Evolutionary conservation across 371 early-diverging fungal species (phyloP).

Genomic region (Mortierella sp.): DNA sequence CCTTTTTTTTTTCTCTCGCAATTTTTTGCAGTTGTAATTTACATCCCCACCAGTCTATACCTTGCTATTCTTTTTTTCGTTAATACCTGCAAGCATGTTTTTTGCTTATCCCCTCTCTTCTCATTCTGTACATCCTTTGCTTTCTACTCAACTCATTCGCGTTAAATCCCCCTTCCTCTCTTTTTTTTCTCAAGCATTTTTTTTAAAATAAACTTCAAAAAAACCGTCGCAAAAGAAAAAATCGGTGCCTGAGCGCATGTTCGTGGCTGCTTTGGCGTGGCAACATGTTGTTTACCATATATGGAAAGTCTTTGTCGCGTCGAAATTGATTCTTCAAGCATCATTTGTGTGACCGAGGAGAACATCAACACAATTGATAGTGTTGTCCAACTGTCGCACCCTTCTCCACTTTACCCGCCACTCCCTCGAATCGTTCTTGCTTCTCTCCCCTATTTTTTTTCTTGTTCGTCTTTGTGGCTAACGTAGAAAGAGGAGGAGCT

Average conservation of each 20-base stretch:
- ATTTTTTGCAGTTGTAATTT: not conserved
- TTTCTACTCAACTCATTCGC: too few species aligned
- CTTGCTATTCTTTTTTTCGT: not conserved
- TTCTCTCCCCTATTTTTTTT: not conserved
- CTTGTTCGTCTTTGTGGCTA: not conserved
- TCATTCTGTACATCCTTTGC: not conserved
- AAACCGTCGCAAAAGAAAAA: not conserved
- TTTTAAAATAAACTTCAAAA: not conserved
- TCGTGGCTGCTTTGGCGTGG: too few species aligned
- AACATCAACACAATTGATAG: too few species aligned
- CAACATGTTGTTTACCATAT: constrained; percentile 4
- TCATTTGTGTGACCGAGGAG: too few species aligned
- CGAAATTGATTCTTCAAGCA: not conserved
- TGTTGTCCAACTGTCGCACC: not conserved
- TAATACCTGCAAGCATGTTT: not conserved
- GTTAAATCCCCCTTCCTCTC: not conserved
- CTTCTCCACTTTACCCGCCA: not conserved
- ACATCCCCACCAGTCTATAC: not conserved
- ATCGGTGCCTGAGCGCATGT: not conserved
- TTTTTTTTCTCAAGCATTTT: constrained; percentile 2
- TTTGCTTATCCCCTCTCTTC: not conserved
- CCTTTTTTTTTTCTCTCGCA: not conserved
- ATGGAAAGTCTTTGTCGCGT: constrained; percentile 44
- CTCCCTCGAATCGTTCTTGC: not conserved
- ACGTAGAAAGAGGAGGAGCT: not conserved